Evolutionary conservation across 768 basidiomycete species (phyloP).

Genomic region (Amanita polypyramis): DNA sequence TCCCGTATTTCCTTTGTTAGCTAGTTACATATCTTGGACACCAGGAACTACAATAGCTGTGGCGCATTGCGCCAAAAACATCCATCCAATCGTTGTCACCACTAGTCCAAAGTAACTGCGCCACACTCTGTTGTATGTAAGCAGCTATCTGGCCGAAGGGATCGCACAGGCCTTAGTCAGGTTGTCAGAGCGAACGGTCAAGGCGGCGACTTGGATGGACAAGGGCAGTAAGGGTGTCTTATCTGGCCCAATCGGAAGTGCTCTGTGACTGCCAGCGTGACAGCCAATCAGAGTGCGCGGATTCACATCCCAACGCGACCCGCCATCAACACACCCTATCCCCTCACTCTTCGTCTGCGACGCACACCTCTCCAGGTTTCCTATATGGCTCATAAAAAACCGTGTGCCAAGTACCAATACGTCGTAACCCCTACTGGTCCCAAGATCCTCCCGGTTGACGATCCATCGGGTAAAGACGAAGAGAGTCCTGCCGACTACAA

Average conservation of each 20-base stretch:
- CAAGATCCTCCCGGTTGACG: slow-evolving; percentile 62
- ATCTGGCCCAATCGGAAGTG: not conserved
- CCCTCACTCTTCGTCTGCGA: slow-evolving; percentile 10
- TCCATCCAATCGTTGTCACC: too few species aligned
- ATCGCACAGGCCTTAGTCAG: not conserved
- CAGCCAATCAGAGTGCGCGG: not conserved
- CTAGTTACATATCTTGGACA: too few species aligned
- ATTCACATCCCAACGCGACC: not conserved
- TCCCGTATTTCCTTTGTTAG: too few species aligned
- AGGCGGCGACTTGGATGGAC: too few species aligned
- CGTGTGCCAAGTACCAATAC: slow-evolving; percentile 68
- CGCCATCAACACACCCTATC: slow-evolving; percentile 4
- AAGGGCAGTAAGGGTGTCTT: not conserved
- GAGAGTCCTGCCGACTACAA: slow-evolving; percentile 82
- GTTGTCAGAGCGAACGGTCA: too few species aligned
- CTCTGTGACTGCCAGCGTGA: not conserved
- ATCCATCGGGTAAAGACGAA: slow-evolving; percentile 61
- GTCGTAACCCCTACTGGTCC: slow-evolving; percentile 55
- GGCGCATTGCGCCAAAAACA: too few species aligned
- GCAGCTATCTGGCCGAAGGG: not conserved
- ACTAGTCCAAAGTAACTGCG: too few species aligned
- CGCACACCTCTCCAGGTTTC: slow-evolving; percentile 8
- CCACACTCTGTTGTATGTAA: not conserved
- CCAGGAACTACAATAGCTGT: too few species aligned
- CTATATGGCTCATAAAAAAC: slow-evolving; percentile 58